A percentile compares a stretch with the other conserved stretches of the same genome.
Evolutionary conservation across 2,329 filamentous ascomycete species (phyloP).

Genomic region (Aspergillus unguis): DNA sequence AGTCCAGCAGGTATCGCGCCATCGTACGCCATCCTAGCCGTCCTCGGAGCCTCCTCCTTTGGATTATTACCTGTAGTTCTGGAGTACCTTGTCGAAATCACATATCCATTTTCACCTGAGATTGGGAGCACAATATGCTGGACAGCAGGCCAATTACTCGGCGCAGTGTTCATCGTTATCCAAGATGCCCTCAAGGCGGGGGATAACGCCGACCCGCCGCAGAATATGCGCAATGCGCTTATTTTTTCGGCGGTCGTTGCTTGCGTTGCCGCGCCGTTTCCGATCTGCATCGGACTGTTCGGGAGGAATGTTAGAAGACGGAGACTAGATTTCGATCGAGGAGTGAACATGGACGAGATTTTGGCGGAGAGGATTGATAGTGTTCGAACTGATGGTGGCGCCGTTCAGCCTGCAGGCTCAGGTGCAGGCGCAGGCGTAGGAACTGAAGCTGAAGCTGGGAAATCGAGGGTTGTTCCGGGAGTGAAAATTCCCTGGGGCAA

Average conservation of each 20-base stretch:
- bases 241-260: conserved; percentile 76
- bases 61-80: conserved; percentile 76
- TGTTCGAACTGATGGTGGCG: background rate
- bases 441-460: background rate
- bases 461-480: conserved; percentile 6
- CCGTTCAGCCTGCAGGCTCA: background rate
- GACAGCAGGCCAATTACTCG: conserved; percentile 80
- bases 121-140: conserved; percentile 80
- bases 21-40: conserved; percentile 69
- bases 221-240: conserved; percentile 70
- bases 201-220: conserved; percentile 54
- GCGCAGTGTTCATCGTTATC: conserved; percentile 78
- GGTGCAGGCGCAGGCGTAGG: background rate
- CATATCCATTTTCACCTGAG: conserved; percentile 81
- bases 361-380: background rate
- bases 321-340: conserved; percentile 41
- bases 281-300: conserved; percentile 67
- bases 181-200: conserved; percentile 67
- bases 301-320: conserved; percentile 49
- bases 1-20: conserved; percentile 50
- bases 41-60: conserved; percentile 79
- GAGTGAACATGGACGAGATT: conserved; percentile 21
- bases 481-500: conserved; percentile 9
- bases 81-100: conserved; percentile 83
- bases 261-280: conserved; percentile 62